Evolutionary conservation across 805 yeast genomes (phyloP).

Genomic region (Candida adriatica): DNA sequence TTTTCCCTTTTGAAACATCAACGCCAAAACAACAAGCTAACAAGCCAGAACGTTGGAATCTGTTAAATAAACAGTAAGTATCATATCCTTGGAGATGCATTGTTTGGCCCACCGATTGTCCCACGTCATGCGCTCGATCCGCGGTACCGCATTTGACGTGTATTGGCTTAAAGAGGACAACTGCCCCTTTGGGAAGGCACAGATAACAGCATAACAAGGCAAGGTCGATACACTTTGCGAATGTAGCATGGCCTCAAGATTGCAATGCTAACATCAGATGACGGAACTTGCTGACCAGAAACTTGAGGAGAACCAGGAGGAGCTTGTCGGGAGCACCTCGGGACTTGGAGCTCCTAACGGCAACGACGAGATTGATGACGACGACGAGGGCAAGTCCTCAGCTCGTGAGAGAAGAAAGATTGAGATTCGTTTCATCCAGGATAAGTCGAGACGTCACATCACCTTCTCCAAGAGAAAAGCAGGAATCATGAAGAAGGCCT

Average conservation of each 20-base stretch:
- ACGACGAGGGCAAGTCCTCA: slow-evolving; percentile 39
- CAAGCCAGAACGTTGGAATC: too few relatives aligned
- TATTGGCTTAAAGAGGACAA: slow-evolving; percentile 13
- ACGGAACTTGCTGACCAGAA: slow-evolving; percentile 22
- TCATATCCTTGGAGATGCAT: too few relatives aligned
- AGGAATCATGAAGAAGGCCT: slow-evolving; percentile 99
- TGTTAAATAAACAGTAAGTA: too few relatives aligned
- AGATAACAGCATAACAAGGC: not conserved
- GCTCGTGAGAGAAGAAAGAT: slow-evolving; percentile 75
- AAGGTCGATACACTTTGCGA: too few relatives aligned
- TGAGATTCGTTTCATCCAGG: slow-evolving; percentile 95
- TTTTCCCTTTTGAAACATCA: slow-evolving; percentile 13
- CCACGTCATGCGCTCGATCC: too few relatives aligned
- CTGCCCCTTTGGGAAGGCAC: slow-evolving; percentile 19
- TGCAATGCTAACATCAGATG: too few relatives aligned
- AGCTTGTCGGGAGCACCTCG: slow-evolving; percentile 14
- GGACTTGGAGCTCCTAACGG: slow-evolving; percentile 6
- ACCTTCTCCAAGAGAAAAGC: slow-evolving; percentile 98
- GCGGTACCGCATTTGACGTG: slow-evolving; percentile 2
- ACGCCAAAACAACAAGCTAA: too few relatives aligned
- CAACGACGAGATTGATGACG: slow-evolving; percentile 33
- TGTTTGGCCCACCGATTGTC: too few relatives aligned
- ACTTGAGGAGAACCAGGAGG: slow-evolving; percentile 19
- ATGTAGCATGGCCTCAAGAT: too few relatives aligned
- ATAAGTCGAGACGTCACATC: slow-evolving; percentile 95